phyloP scores from a whole-genome alignment of 805 yeast species.

The Candida morakotiae region DNA sequence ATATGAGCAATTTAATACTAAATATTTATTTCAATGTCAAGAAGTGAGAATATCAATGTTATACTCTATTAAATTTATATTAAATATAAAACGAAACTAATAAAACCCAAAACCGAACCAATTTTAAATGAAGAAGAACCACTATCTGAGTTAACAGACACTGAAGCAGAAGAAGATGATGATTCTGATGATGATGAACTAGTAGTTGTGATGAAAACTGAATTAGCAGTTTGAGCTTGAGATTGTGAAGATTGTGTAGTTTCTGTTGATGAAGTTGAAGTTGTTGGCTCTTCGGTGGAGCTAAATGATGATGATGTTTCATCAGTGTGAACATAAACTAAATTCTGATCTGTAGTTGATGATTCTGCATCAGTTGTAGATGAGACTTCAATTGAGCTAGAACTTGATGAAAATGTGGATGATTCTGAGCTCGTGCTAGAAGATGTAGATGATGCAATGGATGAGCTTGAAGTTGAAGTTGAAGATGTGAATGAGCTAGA shows the following conservation, averaged over 20 bases:
- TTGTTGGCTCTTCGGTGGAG: background rate
- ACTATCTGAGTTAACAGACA: slow-evolving; percentile 16
- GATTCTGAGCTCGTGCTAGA: background rate
- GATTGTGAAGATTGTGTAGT: slow-evolving; percentile 2
- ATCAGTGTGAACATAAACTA: background rate
- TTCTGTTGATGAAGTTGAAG: slow-evolving; percentile 2
- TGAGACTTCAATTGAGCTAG: background rate
- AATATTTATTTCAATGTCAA: too few relatives aligned
- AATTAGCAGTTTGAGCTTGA: background rate
- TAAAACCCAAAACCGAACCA: slow-evolving; percentile 1
- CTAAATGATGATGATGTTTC: slow-evolving; percentile 6
- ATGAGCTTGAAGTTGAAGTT: slow-evolving; percentile 6
- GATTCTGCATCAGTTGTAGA: background rate
- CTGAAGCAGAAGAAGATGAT: background rate
- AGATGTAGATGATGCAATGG: slow-evolving; percentile 1
- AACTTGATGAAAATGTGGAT: background rate
- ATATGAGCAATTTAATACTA: too few relatives aligned
- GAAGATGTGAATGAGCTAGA: slow-evolving; percentile 7
- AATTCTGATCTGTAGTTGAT: background rate
- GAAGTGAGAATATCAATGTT: too few relatives aligned
- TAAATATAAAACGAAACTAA: slow-evolving; percentile 3
- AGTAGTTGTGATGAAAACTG: slow-evolving; percentile 1
- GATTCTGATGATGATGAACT: background rate
- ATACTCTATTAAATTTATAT: background rate
- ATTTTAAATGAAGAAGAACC: background rate